Percentiles rank a stretch among this genome's conserved stretches.
These are phyloP conservation scores for Phyllachora maydis DNA, from an alignment of 2,329 filamentous ascomycete genomes.

Conservation along the genomic window DNA sequence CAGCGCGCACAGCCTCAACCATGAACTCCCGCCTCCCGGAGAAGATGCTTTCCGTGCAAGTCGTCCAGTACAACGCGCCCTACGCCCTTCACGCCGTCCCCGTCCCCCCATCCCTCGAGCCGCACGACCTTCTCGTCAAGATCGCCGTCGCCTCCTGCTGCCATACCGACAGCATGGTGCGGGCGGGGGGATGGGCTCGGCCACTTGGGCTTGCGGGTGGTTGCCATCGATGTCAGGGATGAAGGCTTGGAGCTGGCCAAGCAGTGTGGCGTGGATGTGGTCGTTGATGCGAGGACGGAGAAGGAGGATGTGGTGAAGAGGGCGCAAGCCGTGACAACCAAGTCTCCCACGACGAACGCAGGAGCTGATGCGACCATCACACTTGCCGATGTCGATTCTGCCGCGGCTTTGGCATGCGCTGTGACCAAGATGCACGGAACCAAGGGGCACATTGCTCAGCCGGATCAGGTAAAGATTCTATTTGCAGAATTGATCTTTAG, in stretches of 20 bases:
- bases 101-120: conserved; percentile 24
- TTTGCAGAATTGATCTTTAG: conserved; percentile 28
- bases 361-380: conserved; percentile 31
- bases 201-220: conserved; percentile 29
- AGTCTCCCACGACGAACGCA: conserved; percentile 30
- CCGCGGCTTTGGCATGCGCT: conserved; percentile 28
- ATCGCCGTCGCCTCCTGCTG: conserved; percentile 38
- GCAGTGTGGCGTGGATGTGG: conserved; percentile 24
- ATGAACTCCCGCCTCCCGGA: conserved; percentile 3
- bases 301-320: conserved; percentile 23
- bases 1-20: too few relatives aligned
- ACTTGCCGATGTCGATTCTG: conserved; percentile 26
- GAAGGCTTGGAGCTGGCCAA: conserved; percentile 25
- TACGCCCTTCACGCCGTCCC: conserved; percentile 28
- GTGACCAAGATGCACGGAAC: conserved; percentile 37
- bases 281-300: conserved; percentile 27
- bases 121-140: conserved; percentile 36
- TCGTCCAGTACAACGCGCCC: conserved; percentile 25
- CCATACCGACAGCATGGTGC: conserved; percentile 39
- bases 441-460: conserved; percentile 37
- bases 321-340: conserved; percentile 20
- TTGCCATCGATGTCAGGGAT: conserved; percentile 32
- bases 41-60: conserved; percentile 12
- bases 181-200: conserved; percentile 29
- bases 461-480: conserved; percentile 13